Base-by-base conservation (phyloP, 164 flowering plant species). In the Malania oleifera region DNA sequence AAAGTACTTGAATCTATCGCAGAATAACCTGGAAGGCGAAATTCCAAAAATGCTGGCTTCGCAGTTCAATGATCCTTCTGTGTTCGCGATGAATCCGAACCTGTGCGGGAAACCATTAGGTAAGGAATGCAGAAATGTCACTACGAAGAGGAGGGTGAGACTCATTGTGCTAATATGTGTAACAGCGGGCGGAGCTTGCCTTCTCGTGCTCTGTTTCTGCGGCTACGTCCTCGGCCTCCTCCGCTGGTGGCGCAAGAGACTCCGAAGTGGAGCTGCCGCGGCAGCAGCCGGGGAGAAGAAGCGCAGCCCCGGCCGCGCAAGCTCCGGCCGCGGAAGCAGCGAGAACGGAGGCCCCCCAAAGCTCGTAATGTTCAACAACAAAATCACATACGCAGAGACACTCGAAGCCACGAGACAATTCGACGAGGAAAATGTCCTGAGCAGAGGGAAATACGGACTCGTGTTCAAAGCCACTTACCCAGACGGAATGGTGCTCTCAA, bases 401-500 rank as follows among this genome's bases (percentile, higher is more conserved):
- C 12, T 80, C 7, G 98, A 86, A 47, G 93, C 97, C 24, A 87
- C 97, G 5, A 70, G 91, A 51, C 84, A 91, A 34, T 91, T 88
- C 47, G 98, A 86, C 40, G 98, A 91, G 72, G 98, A 89, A 60
- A 86, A 86, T 63, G 91, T 91, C 1, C 63, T 89, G 39, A 85
- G 89, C 68, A 64, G 96, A 44, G 81, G 86, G 20, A 64, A 79
- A 49, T 72, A 74, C 49, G 98, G 98, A 11, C 61, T 85, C 0
- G 69, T 91, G 1, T 91, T 80, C 86, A 91, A 91, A 55, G 96
- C 98, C 34, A 70, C 73, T 20, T 91, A 70, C 61, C 56, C 65
- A 2, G 96, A 91, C 57, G 98, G 98, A 17, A 89, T 75, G 64
- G 96, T 86, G 8, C 84, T 88, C 12, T 69, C 98, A 2, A 74